These are phyloP conservation scores for Obba rivulosa DNA, from an alignment of 768 basidiomycete genomes.

Conservation along the genomic window DNA sequence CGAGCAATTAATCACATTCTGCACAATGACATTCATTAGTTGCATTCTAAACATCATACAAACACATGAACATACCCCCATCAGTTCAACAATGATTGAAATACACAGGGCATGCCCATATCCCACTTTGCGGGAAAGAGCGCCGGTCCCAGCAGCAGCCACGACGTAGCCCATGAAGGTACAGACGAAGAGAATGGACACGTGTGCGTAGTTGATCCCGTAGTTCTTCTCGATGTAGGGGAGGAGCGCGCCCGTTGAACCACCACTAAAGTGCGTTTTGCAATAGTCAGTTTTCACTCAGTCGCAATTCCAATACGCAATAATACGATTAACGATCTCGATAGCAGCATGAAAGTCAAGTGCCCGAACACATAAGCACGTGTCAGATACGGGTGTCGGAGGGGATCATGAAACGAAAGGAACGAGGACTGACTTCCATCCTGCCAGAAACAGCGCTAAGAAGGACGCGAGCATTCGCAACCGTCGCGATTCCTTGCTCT, in stretches of 20 bases:
- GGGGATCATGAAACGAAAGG: not conserved
- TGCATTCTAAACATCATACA: not conserved
- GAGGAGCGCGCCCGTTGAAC: conserved; percentile 21
- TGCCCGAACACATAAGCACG: too few relatives aligned
- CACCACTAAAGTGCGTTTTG: conserved; percentile 11
- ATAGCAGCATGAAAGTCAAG: too few relatives aligned
- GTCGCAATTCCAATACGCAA: too few relatives aligned
- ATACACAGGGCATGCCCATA: conserved; percentile 19
- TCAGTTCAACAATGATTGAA: conserved; percentile 14
- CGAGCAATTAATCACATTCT: conserved; percentile 24
- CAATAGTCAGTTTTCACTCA: not conserved
- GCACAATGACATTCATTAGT: not conserved
- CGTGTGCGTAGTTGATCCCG: conserved; percentile 19
- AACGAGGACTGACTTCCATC: conserved; percentile 20
- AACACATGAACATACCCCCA: conserved; percentile 10
- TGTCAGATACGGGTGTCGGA: too few relatives aligned
- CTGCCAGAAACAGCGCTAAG: conserved; percentile 20
- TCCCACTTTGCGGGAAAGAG: conserved; percentile 15
- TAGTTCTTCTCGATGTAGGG: conserved; percentile 20
- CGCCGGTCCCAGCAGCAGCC: conserved; percentile 17
- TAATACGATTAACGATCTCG: not conserved
- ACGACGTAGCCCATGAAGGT: conserved; percentile 21
- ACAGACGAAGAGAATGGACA: conserved; percentile 20
- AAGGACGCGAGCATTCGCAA: conserved; percentile 19
- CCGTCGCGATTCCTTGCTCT: conserved; percentile 9